Percentiles rank a stretch among this genome's conserved stretches.
Evolutionary conservation across 192 early-diverging fungal species (phyloP).

Genomic region (Kappamyces sp.): DNA sequence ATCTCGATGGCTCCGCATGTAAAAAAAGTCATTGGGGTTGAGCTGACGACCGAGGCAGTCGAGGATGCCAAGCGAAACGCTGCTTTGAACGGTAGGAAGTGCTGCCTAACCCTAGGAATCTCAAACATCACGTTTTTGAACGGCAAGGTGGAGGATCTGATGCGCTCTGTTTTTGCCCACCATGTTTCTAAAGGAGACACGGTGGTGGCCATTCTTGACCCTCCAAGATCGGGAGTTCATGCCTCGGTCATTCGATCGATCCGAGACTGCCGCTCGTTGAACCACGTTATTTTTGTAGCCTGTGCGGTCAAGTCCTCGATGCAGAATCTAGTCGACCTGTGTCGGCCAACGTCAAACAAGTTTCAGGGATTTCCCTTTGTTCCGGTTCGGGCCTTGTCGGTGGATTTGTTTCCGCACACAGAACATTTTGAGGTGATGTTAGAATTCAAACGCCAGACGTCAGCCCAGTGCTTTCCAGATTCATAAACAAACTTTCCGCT

Average conservation of each 20-base stretch:
- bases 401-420: constrained; percentile 77
- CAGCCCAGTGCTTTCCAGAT: no score
- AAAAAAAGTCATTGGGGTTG: constrained; percentile 68
- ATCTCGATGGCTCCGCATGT: constrained; percentile 62
- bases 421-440: constrained; percentile 62
- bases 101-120: constrained; percentile 18
- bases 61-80: constrained; percentile 69
- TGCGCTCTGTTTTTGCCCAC: constrained; percentile 27
- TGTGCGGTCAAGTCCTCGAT: constrained; percentile 57
- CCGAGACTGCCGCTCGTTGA: constrained; percentile 44
- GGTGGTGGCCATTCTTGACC: constrained; percentile 70
- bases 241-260: constrained; percentile 56
- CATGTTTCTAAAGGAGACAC: constrained; percentile 38
- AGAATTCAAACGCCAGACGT: constrained; percentile 49
- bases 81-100: constrained; percentile 31
- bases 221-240: constrained; percentile 61
- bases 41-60: constrained; percentile 61
- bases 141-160: constrained; percentile 56
- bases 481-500: no score
- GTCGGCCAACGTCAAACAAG: constrained; percentile 59
- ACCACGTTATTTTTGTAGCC: constrained; percentile 60
- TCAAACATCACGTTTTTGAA: constrained; percentile 55
- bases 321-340: constrained; percentile 62
- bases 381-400: constrained; percentile 46
- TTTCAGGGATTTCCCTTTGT: constrained; percentile 55